phyloP scores from a whole-genome alignment of 345 rosid genomes.

The Acer saccharum region DNA sequence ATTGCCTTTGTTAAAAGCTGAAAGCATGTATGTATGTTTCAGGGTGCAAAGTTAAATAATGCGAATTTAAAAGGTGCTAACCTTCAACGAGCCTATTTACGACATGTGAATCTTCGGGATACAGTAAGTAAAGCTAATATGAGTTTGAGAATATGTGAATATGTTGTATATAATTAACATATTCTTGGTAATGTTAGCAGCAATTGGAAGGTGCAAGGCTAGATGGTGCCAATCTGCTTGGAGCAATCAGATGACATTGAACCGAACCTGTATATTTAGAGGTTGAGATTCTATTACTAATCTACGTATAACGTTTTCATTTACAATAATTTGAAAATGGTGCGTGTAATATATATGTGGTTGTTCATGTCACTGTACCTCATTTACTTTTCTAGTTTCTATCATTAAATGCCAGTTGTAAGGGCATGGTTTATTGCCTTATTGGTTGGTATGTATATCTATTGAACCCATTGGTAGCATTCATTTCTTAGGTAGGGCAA shows the following conservation, averaged over 20 bases:
- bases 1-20: slow-evolving; percentile 1
- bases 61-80: slow-evolving; percentile 91
- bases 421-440: no score
- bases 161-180: background rate
- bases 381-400: no score
- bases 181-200: slow-evolving; percentile 35
- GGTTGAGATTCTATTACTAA: background rate
- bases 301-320: background rate
- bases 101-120: slow-evolving; percentile 82
- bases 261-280: background rate
- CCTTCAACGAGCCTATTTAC: slow-evolving; percentile 88
- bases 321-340: background rate
- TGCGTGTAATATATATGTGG: background rate
- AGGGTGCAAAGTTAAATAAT: slow-evolving; percentile 89
- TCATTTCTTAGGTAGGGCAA: background rate
- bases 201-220: slow-evolving; percentile 84
- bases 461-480: background rate
- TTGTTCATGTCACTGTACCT: background rate
- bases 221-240: slow-evolving; percentile 86
- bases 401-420: no score
- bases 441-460: background rate
- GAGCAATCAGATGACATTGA: slow-evolving; percentile 60
- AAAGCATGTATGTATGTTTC: slow-evolving; percentile 17
- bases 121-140: slow-evolving; percentile 52
- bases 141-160: slow-evolving; percentile 1